Evolutionary conservation across 345 rosid species (phyloP), one percentile per base, ranked within the genome.

Genomic region (Populus simonii): DNA sequence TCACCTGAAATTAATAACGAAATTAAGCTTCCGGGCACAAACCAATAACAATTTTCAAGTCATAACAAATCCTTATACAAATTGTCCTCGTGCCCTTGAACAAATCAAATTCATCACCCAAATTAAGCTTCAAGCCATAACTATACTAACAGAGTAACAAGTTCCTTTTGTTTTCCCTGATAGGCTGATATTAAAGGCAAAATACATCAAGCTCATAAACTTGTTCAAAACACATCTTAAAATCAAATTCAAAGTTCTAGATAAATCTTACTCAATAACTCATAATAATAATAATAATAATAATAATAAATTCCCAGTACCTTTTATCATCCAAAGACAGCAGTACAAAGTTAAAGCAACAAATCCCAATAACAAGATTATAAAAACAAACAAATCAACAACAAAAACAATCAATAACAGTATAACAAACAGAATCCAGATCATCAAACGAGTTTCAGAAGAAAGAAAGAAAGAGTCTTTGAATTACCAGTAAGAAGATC

Each of bases 1-100:
- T 94, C 98, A 80, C 90, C 79, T 76, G 25, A n/a, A 16, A 66
- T 66, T 66, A 63, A 38, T 20, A 62, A 72, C 15, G 55, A 23
- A 74, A 41, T 62, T 39, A 62, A 18, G 74, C 36, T 36, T 72
- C 11, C 25, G 38, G 61, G 3, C 53, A 23, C 7, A 39, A 59
- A 59, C 25, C 53, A 47, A 33, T 22, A 27, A 9, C 53, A 29
- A 63, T 9, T 45, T 3, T 3, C 51, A 3, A 0, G 51, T 45
- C 51, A 45, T 45, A 45, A 45, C 41, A 45, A 45, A 45, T 11
- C 17, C 1, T 4, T 45, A 45, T 45, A 11, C 51, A 45, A 47
- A 47, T 47, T 47, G 53, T 15, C 17, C 53, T 47, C 53, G 0
- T 15, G 53, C 1, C 53, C 53, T 47, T 47, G 53, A 43, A 47